These are phyloP conservation scores for Penicillium sp. DNA, from an alignment of 2,329 filamentous ascomycete genomes.

Conservation along the genomic window DNA sequence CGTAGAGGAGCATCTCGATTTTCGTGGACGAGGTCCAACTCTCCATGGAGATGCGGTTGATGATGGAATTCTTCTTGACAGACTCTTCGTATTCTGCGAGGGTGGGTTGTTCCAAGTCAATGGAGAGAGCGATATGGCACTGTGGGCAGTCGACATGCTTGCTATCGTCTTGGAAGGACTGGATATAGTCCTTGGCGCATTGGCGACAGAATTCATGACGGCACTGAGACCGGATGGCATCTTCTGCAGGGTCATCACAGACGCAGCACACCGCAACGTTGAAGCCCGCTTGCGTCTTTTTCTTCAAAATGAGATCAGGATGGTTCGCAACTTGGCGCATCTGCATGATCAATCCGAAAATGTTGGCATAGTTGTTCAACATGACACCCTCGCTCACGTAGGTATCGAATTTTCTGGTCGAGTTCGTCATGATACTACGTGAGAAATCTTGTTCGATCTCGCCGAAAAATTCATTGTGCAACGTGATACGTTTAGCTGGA, in stretches of 20 bases:
- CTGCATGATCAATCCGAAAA: conserved; percentile 98
- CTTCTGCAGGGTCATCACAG: conserved; percentile 93
- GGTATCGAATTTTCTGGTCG: conserved; percentile 85
- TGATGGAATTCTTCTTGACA: conserved; percentile 94
- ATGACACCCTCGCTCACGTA: conserved; percentile 93
- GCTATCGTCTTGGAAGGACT: conserved; percentile 65
- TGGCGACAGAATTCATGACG: conserved; percentile 87
- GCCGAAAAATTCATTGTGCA: conserved; percentile 94
- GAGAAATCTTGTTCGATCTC: conserved; percentile 96
- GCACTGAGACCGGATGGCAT: conserved; percentile 87
- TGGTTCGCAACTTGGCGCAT: conserved; percentile 98
- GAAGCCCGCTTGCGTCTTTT: conserved; percentile 78
- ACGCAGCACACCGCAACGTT: conserved; percentile 91
- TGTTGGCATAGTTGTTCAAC: conserved; percentile 97
- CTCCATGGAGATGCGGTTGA: conserved; percentile 98
- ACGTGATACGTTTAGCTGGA: conserved; percentile 86
- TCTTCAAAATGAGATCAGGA: conserved; percentile 89
- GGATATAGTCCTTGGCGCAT: conserved; percentile 76
- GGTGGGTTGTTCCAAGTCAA: conserved; percentile 92
- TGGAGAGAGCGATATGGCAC: conserved; percentile 84
- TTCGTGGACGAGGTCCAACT: conserved; percentile 98
- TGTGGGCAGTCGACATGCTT: conserved; percentile 68
- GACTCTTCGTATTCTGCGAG: conserved; percentile 85
- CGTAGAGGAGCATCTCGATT: conserved; percentile 93
- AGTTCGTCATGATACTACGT: conserved; percentile 90